A percentile compares a stretch with the other conserved stretches of the same genome.
These are phyloP conservation scores for Alternaria panax DNA, from an alignment of 2,329 filamentous ascomycete species.

Conservation along the genomic window DNA sequence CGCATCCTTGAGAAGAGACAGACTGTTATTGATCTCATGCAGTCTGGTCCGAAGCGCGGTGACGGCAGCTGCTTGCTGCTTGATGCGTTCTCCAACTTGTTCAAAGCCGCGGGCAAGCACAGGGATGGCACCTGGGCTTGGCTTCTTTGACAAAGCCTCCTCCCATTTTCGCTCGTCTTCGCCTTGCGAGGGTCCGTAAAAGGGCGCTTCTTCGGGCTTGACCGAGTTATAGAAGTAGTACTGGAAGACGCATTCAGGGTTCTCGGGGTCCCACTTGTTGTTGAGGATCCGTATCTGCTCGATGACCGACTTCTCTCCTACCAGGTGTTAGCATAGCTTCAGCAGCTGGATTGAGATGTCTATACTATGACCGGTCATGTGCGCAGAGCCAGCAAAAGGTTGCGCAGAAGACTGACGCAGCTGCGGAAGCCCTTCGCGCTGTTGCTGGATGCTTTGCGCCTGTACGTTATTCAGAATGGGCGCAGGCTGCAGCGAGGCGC, in stretches of 20 bases:
- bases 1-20: constrained; percentile 74
- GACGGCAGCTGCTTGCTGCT: constrained; percentile 74
- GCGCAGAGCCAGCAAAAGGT: constrained; percentile 34
- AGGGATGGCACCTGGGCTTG: constrained; percentile 76
- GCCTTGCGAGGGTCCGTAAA: constrained; percentile 72
- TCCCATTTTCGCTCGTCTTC: constrained; percentile 85
- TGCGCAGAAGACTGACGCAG: constrained; percentile 41
- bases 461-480: constrained; percentile 38
- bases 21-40: constrained; percentile 79
- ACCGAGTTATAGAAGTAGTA: constrained; percentile 90
- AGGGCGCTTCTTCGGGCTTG: constrained; percentile 75
- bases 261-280: constrained; percentile 76
- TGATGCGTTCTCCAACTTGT: constrained; percentile 74
- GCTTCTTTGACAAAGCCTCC: constrained; percentile 81
- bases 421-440: constrained; percentile 47
- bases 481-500: constrained; percentile 41
- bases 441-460: constrained; percentile 47
- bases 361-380: constrained; percentile 41
- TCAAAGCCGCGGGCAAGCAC: constrained; percentile 78
- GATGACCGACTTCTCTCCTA: constrained; percentile 74
- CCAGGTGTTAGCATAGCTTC: constrained; percentile 19
- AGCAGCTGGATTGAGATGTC: not conserved
- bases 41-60: constrained; percentile 73
- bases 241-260: constrained; percentile 76
- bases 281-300: constrained; percentile 76